These are phyloP conservation scores for Solanum hybrid DNA, from an alignment of 305 asterid genomes.

Conservation along the genomic window DNA sequence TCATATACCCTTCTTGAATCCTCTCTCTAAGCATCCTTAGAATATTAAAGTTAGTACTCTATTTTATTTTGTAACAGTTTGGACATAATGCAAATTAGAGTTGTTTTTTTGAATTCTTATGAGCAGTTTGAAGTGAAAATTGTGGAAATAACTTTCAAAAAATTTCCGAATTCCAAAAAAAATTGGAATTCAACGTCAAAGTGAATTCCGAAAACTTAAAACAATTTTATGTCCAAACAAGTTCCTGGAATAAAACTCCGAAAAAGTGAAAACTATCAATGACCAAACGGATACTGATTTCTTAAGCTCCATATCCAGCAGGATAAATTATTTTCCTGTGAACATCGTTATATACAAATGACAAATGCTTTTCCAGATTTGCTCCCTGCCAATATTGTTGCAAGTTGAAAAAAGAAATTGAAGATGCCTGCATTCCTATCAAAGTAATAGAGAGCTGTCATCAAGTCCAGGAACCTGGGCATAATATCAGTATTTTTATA, in stretches of 20 bases:
- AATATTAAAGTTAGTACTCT: not conserved
- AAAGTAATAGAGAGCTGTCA: not conserved
- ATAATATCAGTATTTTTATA: not conserved
- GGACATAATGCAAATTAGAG: not conserved
- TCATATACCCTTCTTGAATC: not conserved
- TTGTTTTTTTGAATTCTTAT: not conserved
- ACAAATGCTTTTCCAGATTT: not conserved
- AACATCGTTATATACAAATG: not conserved
- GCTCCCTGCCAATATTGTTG: not conserved
- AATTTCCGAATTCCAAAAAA: not conserved
- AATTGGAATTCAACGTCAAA: not conserved
- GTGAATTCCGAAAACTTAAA: not conserved
- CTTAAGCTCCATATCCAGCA: not conserved
- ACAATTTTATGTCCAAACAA: not conserved
- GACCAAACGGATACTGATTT: not conserved
- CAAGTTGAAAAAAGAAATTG: not conserved
- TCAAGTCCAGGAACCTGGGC: not conserved
- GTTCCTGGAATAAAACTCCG: not conserved
- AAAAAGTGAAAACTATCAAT: not conserved
- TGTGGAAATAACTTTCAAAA: not conserved
- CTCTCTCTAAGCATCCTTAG: not conserved
- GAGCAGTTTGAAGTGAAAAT: not conserved
- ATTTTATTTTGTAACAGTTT: too few species aligned
- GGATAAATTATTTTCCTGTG: not conserved
- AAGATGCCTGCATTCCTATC: not conserved